Evolutionary conservation across 2,329 filamentous ascomycete genomes (phyloP).

Genomic region (Malbranchea zuffiana): DNA sequence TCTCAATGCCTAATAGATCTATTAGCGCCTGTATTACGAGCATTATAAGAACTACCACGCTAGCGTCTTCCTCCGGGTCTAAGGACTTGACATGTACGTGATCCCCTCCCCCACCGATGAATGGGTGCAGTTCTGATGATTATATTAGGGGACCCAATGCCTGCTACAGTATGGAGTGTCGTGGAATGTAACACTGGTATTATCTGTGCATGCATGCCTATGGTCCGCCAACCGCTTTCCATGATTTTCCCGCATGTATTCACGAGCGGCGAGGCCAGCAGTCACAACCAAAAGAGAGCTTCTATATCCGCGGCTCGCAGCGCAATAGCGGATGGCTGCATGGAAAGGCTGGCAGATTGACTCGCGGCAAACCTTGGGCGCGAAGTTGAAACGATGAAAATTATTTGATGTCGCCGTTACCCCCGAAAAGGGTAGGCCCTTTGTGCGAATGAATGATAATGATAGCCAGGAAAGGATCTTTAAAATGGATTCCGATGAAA

Average conservation of each 20-base stretch:
- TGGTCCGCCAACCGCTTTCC: slow-evolving; percentile 11
- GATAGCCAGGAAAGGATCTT: too few species aligned
- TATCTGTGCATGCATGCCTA: slow-evolving; percentile 28
- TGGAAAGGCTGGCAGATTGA: too few species aligned
- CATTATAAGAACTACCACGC: slow-evolving; percentile 27
- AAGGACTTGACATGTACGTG: slow-evolving; percentile 12
- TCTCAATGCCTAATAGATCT: not conserved
- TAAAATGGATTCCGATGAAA: too few species aligned
- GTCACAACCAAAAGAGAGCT: not conserved
- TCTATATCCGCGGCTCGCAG: slow-evolving; percentile 5
- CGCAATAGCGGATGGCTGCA: too few species aligned
- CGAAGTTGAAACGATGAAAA: too few species aligned
- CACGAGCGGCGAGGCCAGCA: too few species aligned
- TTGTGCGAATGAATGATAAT: too few species aligned
- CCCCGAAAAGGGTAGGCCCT: too few species aligned
- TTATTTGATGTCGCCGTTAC: too few species aligned
- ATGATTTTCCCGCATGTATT: slow-evolving; percentile 8
- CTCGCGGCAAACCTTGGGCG: too few species aligned
- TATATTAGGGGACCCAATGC: slow-evolving; percentile 5
- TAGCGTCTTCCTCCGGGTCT: not conserved
- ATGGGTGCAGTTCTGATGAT: not conserved
- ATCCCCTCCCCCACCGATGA: not conserved
- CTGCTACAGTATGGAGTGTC: slow-evolving; percentile 22
- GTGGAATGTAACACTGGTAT: slow-evolving; percentile 29
- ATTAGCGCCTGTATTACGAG: slow-evolving; percentile 32